Evolutionary conservation across 768 basidiomycete genomes (phyloP), one percentile per base, ranked within the genome.

Genomic region (Phanerochaete carnosa): DNA sequence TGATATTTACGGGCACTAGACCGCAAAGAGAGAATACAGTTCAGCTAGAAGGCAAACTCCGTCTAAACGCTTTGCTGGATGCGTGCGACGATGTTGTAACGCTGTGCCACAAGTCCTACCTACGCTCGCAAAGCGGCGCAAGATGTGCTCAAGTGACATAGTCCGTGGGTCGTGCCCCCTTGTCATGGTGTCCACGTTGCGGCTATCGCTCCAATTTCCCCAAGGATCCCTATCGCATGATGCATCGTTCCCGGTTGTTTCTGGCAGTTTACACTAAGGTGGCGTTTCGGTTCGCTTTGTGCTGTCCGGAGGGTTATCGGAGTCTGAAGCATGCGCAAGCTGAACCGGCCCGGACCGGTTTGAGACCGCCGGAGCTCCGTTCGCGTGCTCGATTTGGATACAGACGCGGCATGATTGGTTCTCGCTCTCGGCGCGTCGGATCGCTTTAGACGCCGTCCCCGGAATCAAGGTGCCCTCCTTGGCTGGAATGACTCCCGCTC

Each of bases 401-500:
- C 28, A n/a, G 30, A 13, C 13, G 11, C 16, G 19, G 30, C 9
- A 32, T 33, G 51, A 52, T 52, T 52, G 23, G 51, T 52, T 52
- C 51, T 15, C 51, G n/a, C n/a, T n/a, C 51, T 52, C 51, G 51
- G 51, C 32, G n/a, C n/a, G 30, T 52, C 51, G 51, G 51, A 30
- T 32, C 51, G 51, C 30, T 19, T 22, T 52, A 32, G 51, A 33
- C 49, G 29, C 51, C 51, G 51, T n/a, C 51, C n/a, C 51, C 51
- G 51, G 51, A 30, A 32, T 52, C 32, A 13, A 52, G 51, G 51
- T 11, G 33, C 51, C 39, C 33, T n/a, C 39, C 39, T 43, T 52
- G 28, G 29, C 7, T 22, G 5, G 32, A 22, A 52, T 52, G 51
- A 52, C 51, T 52, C 51, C 51, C 32, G 29, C 51, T 29, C 50